Conservation (phyloP, 2,329 filamentous ascomycete genomes). For the Aspergillus caelatus region DNA sequence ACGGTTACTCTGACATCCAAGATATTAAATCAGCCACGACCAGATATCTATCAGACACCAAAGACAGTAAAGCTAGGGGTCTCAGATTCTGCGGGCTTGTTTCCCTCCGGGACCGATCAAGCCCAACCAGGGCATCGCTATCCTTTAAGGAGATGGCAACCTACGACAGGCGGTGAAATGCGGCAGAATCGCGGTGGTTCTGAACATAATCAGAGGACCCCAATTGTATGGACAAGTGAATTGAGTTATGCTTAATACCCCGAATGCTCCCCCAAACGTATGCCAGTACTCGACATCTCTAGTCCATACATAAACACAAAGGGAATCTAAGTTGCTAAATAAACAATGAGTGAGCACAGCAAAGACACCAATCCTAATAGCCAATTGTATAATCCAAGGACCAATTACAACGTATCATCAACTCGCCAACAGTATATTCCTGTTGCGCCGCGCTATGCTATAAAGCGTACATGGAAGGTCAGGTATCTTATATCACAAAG, state of each 20-base stretch:
- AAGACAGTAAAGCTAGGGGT: too few relatives aligned
- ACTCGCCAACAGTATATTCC: slow-evolving; percentile 14
- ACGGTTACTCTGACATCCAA: too few relatives aligned
- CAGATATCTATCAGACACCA: too few relatives aligned
- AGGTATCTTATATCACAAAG: slow-evolving; percentile 12
- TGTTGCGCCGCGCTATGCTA: slow-evolving; percentile 25
- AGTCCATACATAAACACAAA: neutral
- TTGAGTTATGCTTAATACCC: slow-evolving; percentile 5
- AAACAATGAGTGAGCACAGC: slow-evolving; percentile 13
- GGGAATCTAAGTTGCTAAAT: slow-evolving; percentile 12
- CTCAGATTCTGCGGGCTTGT: too few relatives aligned
- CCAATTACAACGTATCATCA: slow-evolving; percentile 12
- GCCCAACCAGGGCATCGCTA: too few relatives aligned
- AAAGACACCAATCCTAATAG: neutral
- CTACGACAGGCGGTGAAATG: too few relatives aligned
- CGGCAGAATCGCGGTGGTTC: too few relatives aligned
- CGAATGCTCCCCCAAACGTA: neutral
- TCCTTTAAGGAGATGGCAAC: too few relatives aligned
- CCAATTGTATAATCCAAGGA: slow-evolving; percentile 8
- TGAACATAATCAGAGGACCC: too few relatives aligned
- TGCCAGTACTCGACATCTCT: neutral
- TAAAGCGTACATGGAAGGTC: slow-evolving; percentile 14
- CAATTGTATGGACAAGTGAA: neutral
- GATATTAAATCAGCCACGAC: too few relatives aligned
- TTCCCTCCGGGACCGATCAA: too few relatives aligned